A percentile compares a stretch with the other conserved stretches of the same genome.
Conservation (phyloP, 148 eudicot genomes). For the Silene conica region DNA sequence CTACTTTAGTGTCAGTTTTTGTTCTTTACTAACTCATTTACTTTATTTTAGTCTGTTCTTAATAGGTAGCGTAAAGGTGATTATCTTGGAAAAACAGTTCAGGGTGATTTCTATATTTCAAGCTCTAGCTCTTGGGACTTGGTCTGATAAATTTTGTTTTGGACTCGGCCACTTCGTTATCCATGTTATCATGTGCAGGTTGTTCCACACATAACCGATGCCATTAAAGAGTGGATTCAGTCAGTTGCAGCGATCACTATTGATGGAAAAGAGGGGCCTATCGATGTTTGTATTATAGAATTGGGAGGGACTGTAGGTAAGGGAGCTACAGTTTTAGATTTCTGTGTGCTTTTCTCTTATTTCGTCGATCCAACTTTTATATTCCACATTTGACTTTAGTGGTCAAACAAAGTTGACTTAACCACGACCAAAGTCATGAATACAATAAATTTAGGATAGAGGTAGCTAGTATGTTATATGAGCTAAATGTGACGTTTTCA, state of each 20-base stretch:
- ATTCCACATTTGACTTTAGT: no score
- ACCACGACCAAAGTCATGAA: no score
- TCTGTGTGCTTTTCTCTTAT: neutral
- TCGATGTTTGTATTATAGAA: constrained; percentile 96
- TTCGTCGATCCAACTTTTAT: no score
- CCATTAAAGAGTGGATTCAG: no score
- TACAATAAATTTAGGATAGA: no score
- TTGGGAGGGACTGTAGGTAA: constrained; percentile 98
- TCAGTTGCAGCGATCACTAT: constrained; percentile 72
- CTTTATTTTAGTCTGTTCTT: constrained; percentile 65
- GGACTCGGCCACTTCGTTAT: neutral
- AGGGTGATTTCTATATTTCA: constrained; percentile 53
- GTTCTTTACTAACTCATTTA: constrained; percentile 5
- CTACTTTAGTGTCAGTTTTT: no score
- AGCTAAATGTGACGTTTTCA: constrained; percentile 1
- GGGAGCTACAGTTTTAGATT: neutral
- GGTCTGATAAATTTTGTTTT: neutral
- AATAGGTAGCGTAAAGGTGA: constrained; percentile 87
- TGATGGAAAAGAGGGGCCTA: constrained; percentile 84
- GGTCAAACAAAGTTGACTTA: no score
- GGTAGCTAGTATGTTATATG: neutral
- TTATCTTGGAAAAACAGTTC: constrained; percentile 98
- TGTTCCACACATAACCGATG: constrained; percentile 93
- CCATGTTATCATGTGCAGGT: constrained; percentile 41
- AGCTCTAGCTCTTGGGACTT: neutral